Conservation (phyloP, 2,329 filamentous ascomycete genomes). For the Acrocalymma vagum region DNA sequence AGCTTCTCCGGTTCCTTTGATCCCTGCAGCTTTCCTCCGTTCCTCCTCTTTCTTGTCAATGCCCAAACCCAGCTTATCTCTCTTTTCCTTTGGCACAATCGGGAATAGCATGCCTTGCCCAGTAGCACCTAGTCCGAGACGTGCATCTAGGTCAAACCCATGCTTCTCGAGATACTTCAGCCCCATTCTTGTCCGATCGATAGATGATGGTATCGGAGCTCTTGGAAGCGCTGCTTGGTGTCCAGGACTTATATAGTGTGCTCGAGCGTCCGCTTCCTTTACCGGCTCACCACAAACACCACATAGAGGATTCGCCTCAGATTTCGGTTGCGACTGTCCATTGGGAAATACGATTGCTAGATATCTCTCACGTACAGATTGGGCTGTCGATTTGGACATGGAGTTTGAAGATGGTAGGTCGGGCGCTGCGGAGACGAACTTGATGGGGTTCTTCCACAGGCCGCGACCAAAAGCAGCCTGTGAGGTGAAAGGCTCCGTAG, state of each 20-base stretch:
- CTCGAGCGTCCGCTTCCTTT: slow-evolving; percentile 30
- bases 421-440: slow-evolving; percentile 64
- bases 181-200: slow-evolving; percentile 76
- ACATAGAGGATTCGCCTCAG: slow-evolving; percentile 33
- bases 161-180: slow-evolving; percentile 70
- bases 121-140: slow-evolving; percentile 73
- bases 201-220: slow-evolving; percentile 74
- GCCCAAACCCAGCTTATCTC: slow-evolving; percentile 79
- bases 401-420: slow-evolving; percentile 21
- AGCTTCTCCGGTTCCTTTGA: slow-evolving; percentile 44
- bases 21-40: slow-evolving; percentile 48
- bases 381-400: slow-evolving; percentile 52
- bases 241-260: slow-evolving; percentile 68
- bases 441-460: slow-evolving; percentile 67
- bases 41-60: slow-evolving; percentile 52
- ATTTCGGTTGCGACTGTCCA: slow-evolving; percentile 27
- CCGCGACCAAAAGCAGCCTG: slow-evolving; percentile 68
- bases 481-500: slow-evolving; percentile 65
- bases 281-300: slow-evolving; percentile 48
- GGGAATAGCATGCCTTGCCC: slow-evolving; percentile 78
- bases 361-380: slow-evolving; percentile 68
- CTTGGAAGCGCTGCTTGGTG: slow-evolving; percentile 76
- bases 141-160: slow-evolving; percentile 78
- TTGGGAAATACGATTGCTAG: slow-evolving; percentile 71
- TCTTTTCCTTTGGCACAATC: slow-evolving; percentile 75